Evolutionary conservation across 2,329 filamentous ascomycete genomes (phyloP).

Genomic region (Gaeumannomyces sp.): DNA sequence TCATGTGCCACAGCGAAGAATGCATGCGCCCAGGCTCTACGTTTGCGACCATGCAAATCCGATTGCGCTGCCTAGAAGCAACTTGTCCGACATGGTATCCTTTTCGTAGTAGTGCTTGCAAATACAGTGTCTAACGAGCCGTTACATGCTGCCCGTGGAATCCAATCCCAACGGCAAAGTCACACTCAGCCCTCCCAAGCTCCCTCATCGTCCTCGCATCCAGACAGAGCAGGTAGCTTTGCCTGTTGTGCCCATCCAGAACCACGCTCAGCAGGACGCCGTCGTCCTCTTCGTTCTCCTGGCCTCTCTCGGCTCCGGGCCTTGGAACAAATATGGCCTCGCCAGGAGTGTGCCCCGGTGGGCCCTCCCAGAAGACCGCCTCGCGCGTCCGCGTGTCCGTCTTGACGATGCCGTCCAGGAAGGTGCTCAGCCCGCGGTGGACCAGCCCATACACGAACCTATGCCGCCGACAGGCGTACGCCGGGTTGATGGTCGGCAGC

Average conservation of each 20-base stretch:
- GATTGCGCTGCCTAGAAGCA: background rate
- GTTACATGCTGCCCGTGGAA: slow-evolving; percentile 55
- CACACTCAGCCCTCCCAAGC: slow-evolving; percentile 56
- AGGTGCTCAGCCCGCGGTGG: slow-evolving; percentile 50
- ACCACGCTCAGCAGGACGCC: slow-evolving; percentile 58
- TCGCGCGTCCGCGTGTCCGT: slow-evolving; percentile 52
- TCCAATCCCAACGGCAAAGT: slow-evolving; percentile 53
- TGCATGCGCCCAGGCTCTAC: too few relatives aligned
- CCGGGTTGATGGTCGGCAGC: slow-evolving; percentile 60
- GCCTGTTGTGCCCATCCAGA: slow-evolving; percentile 51
- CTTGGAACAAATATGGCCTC: slow-evolving; percentile 62
- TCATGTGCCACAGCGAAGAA: background rate
- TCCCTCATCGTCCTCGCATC: slow-evolving; percentile 58
- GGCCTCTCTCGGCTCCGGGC: slow-evolving; percentile 29
- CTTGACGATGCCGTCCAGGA: slow-evolving; percentile 60
- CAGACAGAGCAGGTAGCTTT: slow-evolving; percentile 60
- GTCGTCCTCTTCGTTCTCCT: slow-evolving; percentile 46
- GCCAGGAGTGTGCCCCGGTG: slow-evolving; percentile 57
- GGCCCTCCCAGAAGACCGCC: slow-evolving; percentile 47
- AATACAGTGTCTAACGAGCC: background rate
- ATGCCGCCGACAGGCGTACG: slow-evolving; percentile 43
- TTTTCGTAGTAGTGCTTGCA: too few relatives aligned
- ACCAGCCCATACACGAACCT: slow-evolving; percentile 56
- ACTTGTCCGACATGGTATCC: too few relatives aligned
- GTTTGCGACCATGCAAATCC: background rate